Conservation (phyloP, 176 grass and related monocot genomes). For the Chrysopogon serrulatus region DNA sequence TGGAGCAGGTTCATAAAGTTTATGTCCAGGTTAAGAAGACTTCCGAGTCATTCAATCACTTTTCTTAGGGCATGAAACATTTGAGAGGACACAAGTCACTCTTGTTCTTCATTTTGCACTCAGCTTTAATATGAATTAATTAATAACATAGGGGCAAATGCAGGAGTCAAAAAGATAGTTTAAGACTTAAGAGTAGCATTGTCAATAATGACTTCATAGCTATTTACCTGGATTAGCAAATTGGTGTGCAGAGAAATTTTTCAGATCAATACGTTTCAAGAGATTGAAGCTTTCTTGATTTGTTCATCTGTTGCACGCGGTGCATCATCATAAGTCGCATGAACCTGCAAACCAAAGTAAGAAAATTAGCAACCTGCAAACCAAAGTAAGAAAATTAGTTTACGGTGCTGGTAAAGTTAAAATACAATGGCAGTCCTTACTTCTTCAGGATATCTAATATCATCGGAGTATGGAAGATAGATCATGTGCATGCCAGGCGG, state of each 20-base stretch:
- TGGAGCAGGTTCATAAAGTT: neutral
- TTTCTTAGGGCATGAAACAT: neutral
- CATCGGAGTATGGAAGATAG: constrained; percentile 93
- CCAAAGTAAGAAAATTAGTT: constrained; percentile 17
- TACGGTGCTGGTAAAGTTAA: neutral
- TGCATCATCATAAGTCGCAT: constrained; percentile 45
- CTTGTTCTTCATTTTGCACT: neutral
- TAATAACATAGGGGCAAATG: neutral
- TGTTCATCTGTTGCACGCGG: constrained; percentile 78
- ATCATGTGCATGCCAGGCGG: constrained; percentile 96
- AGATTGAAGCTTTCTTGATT: constrained; percentile 74
- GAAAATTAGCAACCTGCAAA: constrained; percentile 45
- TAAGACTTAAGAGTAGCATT: neutral
- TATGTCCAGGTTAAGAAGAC: neutral
- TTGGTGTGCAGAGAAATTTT: constrained; percentile 62
- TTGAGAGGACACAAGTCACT: neutral
- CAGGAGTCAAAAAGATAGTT: neutral
- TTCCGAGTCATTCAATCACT: neutral
- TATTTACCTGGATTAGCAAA: constrained; percentile 83
- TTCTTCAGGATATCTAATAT: constrained; percentile 91
- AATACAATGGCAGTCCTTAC: constrained; percentile 28
- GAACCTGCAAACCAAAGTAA: constrained; percentile 46
- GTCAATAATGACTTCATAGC: neutral
- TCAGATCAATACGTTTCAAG: constrained; percentile 77
- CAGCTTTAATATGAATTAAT: neutral